phyloP scores from a whole-genome alignment of 2,329 filamentous ascomycete genomes.

The Colletotrichum eremochloae region DNA sequence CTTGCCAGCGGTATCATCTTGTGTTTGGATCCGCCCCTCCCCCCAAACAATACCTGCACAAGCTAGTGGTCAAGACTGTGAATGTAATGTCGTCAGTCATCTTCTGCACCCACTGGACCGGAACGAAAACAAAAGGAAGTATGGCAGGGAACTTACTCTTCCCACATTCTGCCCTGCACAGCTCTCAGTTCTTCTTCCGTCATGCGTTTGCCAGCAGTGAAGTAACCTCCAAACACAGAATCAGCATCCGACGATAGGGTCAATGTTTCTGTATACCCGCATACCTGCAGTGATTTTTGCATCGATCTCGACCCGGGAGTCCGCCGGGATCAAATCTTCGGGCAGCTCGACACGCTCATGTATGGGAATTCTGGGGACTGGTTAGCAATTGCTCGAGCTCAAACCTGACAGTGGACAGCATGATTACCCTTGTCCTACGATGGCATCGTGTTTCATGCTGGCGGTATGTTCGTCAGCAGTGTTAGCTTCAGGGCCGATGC shows the following conservation, averaged over 20 bases:
- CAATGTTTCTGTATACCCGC: conserved; percentile 48
- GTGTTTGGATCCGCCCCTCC: neutral
- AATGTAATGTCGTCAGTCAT: conserved; percentile 18
- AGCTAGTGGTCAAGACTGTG: conserved; percentile 58
- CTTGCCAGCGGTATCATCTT: neutral
- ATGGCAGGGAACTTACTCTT: conserved; percentile 70
- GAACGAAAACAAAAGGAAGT: neutral
- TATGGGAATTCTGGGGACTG: conserved; percentile 77
- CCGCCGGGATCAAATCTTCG: conserved; percentile 92
- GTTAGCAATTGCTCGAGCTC: conserved; percentile 37
- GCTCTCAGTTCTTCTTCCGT: conserved; percentile 86
- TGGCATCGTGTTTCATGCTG: conserved; percentile 92
- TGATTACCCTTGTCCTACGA: conserved; percentile 81
- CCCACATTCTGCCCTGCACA: conserved; percentile 92
- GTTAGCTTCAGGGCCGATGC: neutral
- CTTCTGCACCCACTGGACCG: neutral
- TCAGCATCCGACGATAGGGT: neutral
- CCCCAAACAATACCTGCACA: neutral
- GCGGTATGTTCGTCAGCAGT: conserved; percentile 34
- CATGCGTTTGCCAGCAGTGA: conserved; percentile 91
- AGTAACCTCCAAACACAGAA: conserved; percentile 66
- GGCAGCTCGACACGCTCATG: conserved; percentile 92
- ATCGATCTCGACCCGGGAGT: conserved; percentile 98
- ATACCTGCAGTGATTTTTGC: conserved; percentile 96
- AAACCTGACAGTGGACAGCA: neutral